These are phyloP conservation scores for Tetradesmus obliquus DNA, from an alignment of 139 green algal genomes.

Conservation along the genomic window DNA sequence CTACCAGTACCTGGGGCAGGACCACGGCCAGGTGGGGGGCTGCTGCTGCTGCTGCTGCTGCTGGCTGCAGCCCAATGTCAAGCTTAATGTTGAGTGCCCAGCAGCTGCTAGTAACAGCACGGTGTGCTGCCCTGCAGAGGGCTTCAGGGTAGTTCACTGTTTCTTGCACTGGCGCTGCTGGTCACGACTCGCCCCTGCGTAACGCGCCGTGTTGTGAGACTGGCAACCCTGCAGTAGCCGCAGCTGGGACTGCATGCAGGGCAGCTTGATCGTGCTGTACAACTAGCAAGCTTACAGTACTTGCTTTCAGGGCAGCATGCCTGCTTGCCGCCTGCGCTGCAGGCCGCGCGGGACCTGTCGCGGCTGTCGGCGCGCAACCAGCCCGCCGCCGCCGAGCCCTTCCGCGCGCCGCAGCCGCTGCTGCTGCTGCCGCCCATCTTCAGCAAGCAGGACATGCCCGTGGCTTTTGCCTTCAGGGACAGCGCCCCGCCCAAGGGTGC, in stretches of 20 bases:
- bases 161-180: too few relatives aligned
- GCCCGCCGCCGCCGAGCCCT: slow-evolving; percentile 47
- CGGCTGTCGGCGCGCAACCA: slow-evolving; percentile 36
- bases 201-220: too few relatives aligned
- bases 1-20: slow-evolving; percentile 55
- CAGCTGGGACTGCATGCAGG: too few relatives aligned
- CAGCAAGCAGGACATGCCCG: slow-evolving; percentile 56
- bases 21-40: neutral
- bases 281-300: too few relatives aligned
- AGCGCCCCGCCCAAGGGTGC: slow-evolving; percentile 1
- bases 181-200: neutral
- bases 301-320: too few relatives aligned
- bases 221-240: too few relatives aligned
- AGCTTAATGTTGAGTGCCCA: too few relatives aligned
- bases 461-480: slow-evolving; percentile 59
- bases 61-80: too few relatives aligned
- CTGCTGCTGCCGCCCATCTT: slow-evolving; percentile 62
- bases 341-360: slow-evolving; percentile 5
- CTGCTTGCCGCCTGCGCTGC: neutral
- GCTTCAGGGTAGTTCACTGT: neutral
- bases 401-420: slow-evolving; percentile 37
- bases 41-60: neutral
- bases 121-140: neutral
- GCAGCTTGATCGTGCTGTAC: too few relatives aligned
- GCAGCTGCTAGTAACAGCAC: neutral